Percentiles rank a stretch among this genome's conserved stretches.
These are phyloP conservation scores for Crithidia expoeki DNA, from an alignment of 208 protist genomes.

Conservation along the genomic window DNA sequence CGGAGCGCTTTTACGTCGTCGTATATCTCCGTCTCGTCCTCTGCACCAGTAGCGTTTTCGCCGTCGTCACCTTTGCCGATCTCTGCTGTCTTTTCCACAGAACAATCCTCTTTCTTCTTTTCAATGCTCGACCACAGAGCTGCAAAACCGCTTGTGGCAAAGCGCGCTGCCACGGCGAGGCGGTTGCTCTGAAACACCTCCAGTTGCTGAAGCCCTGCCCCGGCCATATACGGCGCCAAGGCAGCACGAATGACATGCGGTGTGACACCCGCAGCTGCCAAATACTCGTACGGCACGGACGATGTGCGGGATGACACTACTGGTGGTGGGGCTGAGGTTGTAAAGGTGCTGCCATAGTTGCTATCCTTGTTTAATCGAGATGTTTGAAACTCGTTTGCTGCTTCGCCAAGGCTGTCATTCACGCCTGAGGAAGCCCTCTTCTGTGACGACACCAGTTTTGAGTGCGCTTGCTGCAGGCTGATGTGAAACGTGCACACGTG, in stretches of 20 bases:
- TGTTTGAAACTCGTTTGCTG: no score
- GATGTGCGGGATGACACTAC: not conserved
- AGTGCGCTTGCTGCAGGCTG: constrained; percentile 12
- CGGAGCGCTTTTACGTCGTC: no score
- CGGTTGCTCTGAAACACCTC: constrained; percentile 53
- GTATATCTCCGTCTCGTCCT: no score
- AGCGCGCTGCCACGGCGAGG: constrained; percentile 41
- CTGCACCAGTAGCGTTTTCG: no score
- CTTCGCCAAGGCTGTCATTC: no score
- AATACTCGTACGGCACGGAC: not conserved
- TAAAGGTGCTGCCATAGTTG: no score
- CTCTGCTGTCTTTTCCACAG: not conserved
- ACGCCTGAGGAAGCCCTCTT: no score
- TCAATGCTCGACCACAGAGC: constrained; percentile 7
- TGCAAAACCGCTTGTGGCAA: constrained; percentile 30
- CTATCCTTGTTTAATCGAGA: no score
- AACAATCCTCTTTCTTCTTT: not conserved
- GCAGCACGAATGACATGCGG: constrained; percentile 32
- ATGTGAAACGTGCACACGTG: constrained; percentile 50
- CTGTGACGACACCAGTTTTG: not conserved
- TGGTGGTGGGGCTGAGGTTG: not conserved
- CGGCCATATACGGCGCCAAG: constrained; percentile 47
- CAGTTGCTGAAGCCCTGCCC: constrained; percentile 48
- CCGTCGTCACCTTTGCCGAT: no score
- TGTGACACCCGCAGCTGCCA: constrained; percentile 29